Conservation (phyloP, 1,139 yeast species). For the Yamadazyma atmosphaerica region DNA sequence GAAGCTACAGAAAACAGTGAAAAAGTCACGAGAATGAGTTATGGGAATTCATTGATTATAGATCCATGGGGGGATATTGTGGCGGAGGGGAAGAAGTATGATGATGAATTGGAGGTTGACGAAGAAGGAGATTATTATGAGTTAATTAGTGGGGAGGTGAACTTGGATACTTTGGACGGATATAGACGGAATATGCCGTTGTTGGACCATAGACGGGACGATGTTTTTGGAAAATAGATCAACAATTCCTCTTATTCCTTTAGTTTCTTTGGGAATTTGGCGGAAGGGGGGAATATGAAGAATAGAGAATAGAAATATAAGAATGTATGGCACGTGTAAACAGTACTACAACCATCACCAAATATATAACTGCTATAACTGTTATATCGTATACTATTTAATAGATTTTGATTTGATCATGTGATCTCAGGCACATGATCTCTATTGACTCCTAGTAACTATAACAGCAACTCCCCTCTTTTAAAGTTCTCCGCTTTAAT, state of each 20-base stretch:
- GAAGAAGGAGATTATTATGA: conserved; percentile 53
- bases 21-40: conserved; percentile 52
- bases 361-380: too few relatives aligned
- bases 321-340: too few relatives aligned
- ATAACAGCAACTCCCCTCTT: conserved; percentile 1
- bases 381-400: too few relatives aligned
- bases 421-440: too few relatives aligned
- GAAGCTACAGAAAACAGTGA: conserved; percentile 27
- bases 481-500: background rate
- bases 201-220: conserved; percentile 60
- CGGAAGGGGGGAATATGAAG: too few relatives aligned
- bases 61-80: conserved; percentile 91
- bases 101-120: conserved; percentile 27
- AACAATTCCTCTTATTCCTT: too few relatives aligned
- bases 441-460: too few relatives aligned
- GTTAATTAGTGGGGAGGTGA: conserved; percentile 70
- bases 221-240: background rate
- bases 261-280: too few relatives aligned
- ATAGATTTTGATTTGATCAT: too few relatives aligned
- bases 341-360: too few relatives aligned
- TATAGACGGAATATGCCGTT: conserved; percentile 73
- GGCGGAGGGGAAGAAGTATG: conserved; percentile 49
- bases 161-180: conserved; percentile 45
- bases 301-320: too few relatives aligned
- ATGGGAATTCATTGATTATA: conserved; percentile 82